These are phyloP conservation scores for Chalaropsis thielavioides DNA, from an alignment of 2,329 filamentous ascomycete genomes.

Conservation along the genomic window DNA sequence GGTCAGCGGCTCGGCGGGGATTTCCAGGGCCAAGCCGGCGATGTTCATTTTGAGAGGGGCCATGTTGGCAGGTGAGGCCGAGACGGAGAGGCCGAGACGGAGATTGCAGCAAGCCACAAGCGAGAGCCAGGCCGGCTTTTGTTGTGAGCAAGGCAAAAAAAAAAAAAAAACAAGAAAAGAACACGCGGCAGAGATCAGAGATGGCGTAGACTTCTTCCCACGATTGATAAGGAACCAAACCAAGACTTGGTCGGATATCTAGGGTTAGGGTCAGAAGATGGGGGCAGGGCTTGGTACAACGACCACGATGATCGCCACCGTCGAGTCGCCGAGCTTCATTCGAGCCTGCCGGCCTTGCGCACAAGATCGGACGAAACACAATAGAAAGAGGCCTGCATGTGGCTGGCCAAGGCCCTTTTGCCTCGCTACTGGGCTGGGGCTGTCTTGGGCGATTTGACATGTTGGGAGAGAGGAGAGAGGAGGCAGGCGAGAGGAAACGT, in stretches of 20 bases:
- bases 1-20: slow-evolving; percentile 53
- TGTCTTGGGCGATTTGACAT: no score
- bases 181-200: background rate
- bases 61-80: background rate
- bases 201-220: no score
- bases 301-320: no score
- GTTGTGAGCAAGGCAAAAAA: background rate
- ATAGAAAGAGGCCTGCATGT: background rate
- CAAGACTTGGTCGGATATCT: background rate
- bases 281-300: background rate
- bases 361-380: background rate
- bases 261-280: background rate
- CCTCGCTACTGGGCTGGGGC: background rate
- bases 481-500: no score
- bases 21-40: background rate
- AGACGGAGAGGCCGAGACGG: background rate
- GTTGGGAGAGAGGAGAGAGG: no score
- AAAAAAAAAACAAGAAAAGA: background rate
- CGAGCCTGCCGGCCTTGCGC: background rate
- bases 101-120: no score
- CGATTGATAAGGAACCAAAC: background rate
- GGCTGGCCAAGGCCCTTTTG: slow-evolving; percentile 4
- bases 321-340: background rate
- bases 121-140: background rate
- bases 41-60: background rate